Percentiles rank a stretch among this genome's conserved stretches.
These are phyloP conservation scores for Globisporangium orthogonon DNA, from an alignment of 352 stramenopile genomes.

Conservation along the genomic window DNA sequence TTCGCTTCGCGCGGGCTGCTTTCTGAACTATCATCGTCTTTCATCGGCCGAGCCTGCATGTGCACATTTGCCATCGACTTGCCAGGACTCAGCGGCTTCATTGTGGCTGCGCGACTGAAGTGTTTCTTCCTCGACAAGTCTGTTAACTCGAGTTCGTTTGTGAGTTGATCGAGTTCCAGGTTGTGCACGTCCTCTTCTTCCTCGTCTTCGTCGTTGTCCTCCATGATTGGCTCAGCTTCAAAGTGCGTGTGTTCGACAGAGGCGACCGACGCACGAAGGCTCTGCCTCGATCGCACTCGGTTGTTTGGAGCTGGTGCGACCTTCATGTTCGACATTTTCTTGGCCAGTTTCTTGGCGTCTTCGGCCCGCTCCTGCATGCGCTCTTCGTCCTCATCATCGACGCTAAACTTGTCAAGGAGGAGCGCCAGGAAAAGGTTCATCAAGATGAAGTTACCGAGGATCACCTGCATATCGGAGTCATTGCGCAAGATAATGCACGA, in stretches of 20 bases:
- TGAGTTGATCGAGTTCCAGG: constrained; percentile 17
- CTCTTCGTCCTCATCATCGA: constrained; percentile 51
- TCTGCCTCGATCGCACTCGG: constrained; percentile 7
- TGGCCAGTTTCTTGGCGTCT: constrained; percentile 37
- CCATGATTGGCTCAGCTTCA: constrained; percentile 4
- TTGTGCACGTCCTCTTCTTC: constrained; percentile 31
- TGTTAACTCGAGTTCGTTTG: constrained; percentile 11
- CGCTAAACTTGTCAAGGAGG: constrained; percentile 88
- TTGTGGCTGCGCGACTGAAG: not conserved
- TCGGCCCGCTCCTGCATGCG: constrained; percentile 33
- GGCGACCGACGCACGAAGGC: constrained; percentile 11
- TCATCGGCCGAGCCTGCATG: not conserved
- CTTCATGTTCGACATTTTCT: constrained; percentile 64
- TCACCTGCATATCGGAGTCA: constrained; percentile 28
- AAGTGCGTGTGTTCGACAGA: not conserved
- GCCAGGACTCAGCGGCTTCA: not conserved
- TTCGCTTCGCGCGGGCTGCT: not conserved
- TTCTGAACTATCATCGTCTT: not conserved
- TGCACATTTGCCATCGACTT: not conserved
- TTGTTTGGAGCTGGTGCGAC: constrained; percentile 22
- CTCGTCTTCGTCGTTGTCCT: constrained; percentile 22
- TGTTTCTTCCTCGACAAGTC: not conserved
- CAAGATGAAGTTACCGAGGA: constrained; percentile 89
- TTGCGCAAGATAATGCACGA: not conserved
- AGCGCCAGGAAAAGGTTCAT: constrained; percentile 95